Base-by-base conservation (phyloP, 805 yeast species). In the Ogataea pini region DNA sequence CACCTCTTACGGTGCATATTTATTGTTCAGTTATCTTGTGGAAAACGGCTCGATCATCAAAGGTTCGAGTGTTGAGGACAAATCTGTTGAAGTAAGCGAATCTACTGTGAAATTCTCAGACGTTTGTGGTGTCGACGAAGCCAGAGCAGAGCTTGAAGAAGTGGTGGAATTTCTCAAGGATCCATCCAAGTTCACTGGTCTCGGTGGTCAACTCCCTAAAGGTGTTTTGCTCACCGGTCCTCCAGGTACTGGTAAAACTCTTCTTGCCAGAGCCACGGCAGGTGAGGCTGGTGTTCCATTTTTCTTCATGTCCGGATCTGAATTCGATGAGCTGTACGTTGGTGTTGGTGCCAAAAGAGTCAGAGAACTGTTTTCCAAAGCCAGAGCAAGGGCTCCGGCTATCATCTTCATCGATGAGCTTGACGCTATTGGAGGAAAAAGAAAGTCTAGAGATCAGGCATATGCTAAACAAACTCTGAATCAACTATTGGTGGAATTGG, bases 281-380 rank as follows among this genome's bases (percentile, higher is more conserved):
- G 98, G 98, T 55, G 98, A 92, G 70, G 98, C 99, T 6, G 98
- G 96, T 47, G 98, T 94, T 19, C 99, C 98, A 36, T 94, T 94
- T 65, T 92, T 91, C 71, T 92, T 92, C 70, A 92, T 94, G 97
- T 88, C 96, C 5, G 99, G 99, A 40, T 89, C 97, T 1, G 99
- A 94, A 67, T 94, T 94, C 65, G 99, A 95, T 67, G 99, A 94
- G 71, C 79, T 95, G 58, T 94, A 92, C 62, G 99, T 94, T 17
- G 99, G 99, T 67, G 98, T 95, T 39, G 99, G 99, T 65, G 99
- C 99, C 46, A 92, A 91, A 69, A 81, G 99, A 63, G 95, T 94
- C 47, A 85, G 99, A 59, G 99, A 95, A 62, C 77, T 94, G 55
- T 94, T 94, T 62, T 72, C 83, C 5, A 96, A 94, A 58, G 99